Base-by-base conservation (phyloP, 2,329 filamentous ascomycete genomes). In the Pestalotiopsis sp. region DNA sequence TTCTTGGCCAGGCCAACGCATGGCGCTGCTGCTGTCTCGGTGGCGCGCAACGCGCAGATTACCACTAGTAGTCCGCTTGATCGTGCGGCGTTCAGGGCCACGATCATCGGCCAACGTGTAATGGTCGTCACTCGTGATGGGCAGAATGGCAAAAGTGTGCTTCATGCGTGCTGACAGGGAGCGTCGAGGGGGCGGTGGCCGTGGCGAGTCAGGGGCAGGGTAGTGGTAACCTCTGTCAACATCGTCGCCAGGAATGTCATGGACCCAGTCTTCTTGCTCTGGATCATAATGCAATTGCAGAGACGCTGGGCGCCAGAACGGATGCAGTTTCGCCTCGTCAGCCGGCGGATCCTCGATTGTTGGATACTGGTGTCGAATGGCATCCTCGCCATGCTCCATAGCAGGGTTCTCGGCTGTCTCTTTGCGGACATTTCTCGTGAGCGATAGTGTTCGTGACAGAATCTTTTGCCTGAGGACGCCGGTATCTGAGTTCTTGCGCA, bases 61-160 rank as follows among this genome's bases (percentile, higher is more conserved):
- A 1, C 88, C 88, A 71, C 87, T 90, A 4, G 85, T 81, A 6
- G 86, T 88, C 63, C 88, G 83, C 59, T 83, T 82, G 68, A 91
- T 88, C 1, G 85, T 89, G 30, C 88, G 83, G 3, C 88, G 84
- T 55, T 89, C 85, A 0, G 82, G 79, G 3, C 78, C 78, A 38
- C 79, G 74, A 30, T 73, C 75, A 14, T 81, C 78, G 22, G 73
- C 68, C 3, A 69, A 66, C 39, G 74, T 74, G 62, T 80, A 76
- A 56, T 80, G 74, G 38, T 81, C 78, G 26, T 83, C 79, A 59
- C 82, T 77, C 2, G 81, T 79, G n/a, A 82, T 71, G 0, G 89
- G 88, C 61, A 90, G 73, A 35, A 90, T 88, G 13, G 88, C 84
- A 79, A 91, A 89, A 0, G 88, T 90, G 44, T 82, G 81, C 77